A percentile compares a stretch with the other conserved stretches of the same genome.
These are phyloP conservation scores for Ramaria sp. DNA, from an alignment of 768 basidiomycete genomes.

Conservation along the genomic window DNA sequence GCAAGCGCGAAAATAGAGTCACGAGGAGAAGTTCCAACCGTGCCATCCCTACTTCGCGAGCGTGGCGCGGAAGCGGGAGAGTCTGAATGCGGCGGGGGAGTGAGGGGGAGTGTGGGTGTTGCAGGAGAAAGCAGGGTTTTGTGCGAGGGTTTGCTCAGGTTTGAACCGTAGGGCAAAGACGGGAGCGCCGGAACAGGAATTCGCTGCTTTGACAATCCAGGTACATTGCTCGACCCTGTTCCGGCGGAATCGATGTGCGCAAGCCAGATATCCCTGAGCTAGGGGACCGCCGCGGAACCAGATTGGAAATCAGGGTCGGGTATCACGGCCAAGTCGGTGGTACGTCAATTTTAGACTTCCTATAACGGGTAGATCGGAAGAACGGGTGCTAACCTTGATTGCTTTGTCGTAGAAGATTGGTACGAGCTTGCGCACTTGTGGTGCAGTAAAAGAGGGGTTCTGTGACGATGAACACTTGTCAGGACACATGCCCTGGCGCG, in stretches of 20 bases:
- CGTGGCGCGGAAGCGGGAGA: constrained; percentile 21
- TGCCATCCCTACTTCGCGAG: neutral
- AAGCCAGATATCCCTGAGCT: constrained; percentile 39
- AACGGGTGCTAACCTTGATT: constrained; percentile 26
- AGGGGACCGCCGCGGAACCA: neutral
- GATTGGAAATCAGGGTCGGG: constrained; percentile 7
- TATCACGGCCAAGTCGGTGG: neutral
- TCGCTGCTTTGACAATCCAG: no score
- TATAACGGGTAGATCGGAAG: no score
- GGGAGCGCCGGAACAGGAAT: neutral
- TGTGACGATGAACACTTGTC: constrained; percentile 13
- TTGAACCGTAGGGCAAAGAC: neutral
- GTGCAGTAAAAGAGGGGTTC: constrained; percentile 41
- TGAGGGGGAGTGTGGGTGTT: neutral
- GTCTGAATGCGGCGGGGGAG: neutral
- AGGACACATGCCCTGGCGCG: neutral
- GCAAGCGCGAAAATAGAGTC: neutral
- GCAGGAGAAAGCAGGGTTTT: neutral
- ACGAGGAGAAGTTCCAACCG: neutral
- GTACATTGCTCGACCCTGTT: no score
- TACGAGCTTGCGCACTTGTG: constrained; percentile 36
- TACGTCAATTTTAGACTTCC: no score
- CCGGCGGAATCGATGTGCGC: constrained; percentile 13
- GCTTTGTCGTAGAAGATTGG: constrained; percentile 55
- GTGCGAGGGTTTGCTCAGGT: neutral